These are phyloP conservation scores for Kurtzmaniella natalensis DNA, from an alignment of 1,139 yeast genomes.

Conservation along the genomic window DNA sequence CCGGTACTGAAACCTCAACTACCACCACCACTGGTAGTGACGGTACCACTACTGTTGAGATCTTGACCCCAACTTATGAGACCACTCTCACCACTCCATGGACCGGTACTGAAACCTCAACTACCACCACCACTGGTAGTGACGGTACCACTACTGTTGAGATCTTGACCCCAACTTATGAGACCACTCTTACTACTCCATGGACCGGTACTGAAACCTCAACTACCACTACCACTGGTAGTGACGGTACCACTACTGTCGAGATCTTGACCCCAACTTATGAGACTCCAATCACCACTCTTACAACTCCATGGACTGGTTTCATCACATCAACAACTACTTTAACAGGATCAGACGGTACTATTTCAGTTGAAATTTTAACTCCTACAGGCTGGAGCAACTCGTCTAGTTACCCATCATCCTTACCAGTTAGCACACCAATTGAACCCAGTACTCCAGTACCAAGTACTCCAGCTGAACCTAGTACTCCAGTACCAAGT, in stretches of 20 bases:
- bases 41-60: slow-evolving; percentile 6
- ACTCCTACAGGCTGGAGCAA: no score
- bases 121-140: slow-evolving; percentile 3
- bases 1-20: slow-evolving; percentile 6
- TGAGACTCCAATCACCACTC: not conserved
- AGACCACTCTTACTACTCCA: not conserved
- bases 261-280: not conserved
- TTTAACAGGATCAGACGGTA: not conserved
- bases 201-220: slow-evolving; percentile 1
- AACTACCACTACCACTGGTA: slow-evolving; percentile 1
- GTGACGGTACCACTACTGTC: not conserved
- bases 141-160: slow-evolving; percentile 6
- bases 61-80: slow-evolving; percentile 3
- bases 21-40: slow-evolving; percentile 2
- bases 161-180: slow-evolving; percentile 1
- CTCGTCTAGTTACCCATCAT: no score
- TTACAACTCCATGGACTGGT: slow-evolving; percentile 1
- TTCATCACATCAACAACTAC: slow-evolving; percentile 5
- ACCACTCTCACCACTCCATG: slow-evolving; percentile 5
- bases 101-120: slow-evolving; percentile 6
- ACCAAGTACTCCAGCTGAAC: not conserved
- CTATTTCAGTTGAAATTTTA: not conserved
- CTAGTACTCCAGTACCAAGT: not conserved
- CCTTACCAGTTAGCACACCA: no score
- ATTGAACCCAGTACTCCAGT: not conserved